phyloP scores from a whole-genome alignment of 2,329 filamentous ascomycete genomes.

The Teratosphaeria viscida region DNA sequence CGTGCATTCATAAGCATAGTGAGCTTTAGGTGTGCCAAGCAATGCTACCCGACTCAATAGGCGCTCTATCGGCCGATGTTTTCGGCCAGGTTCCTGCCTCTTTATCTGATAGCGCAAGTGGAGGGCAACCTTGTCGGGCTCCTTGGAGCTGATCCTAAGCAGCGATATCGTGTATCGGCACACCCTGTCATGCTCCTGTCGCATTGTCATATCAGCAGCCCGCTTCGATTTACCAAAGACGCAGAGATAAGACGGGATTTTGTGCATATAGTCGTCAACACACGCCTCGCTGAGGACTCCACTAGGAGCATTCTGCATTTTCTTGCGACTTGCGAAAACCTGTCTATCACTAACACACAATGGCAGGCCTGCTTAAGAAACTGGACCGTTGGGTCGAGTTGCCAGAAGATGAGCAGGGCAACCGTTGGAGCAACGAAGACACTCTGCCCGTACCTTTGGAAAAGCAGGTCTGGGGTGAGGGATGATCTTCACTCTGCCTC shows the following conservation, averaged over 20 bases:
- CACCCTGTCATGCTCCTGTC: background rate
- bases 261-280: background rate
- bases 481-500: conserved; percentile 30
- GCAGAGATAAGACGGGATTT: background rate
- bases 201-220: background rate
- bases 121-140: background rate
- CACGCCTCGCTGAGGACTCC: background rate
- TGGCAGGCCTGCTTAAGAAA: background rate
- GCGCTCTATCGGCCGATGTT: background rate
- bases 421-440: conserved; percentile 32
- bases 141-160: background rate
- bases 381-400: conserved; percentile 14
- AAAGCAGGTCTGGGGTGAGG: conserved; percentile 27
- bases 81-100: background rate
- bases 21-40: too few relatives aligned
- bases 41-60: background rate
- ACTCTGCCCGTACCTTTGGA: conserved; percentile 30
- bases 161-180: background rate
- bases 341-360: background rate
- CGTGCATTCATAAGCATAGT: too few relatives aligned
- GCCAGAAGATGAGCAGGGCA: conserved; percentile 15
- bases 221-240: background rate
- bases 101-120: background rate
- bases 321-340: too few relatives aligned
- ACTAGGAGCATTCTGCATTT: background rate